Base-by-base conservation (phyloP, 805 yeast genomes). In the Monosporozyma yasuniensis region DNA sequence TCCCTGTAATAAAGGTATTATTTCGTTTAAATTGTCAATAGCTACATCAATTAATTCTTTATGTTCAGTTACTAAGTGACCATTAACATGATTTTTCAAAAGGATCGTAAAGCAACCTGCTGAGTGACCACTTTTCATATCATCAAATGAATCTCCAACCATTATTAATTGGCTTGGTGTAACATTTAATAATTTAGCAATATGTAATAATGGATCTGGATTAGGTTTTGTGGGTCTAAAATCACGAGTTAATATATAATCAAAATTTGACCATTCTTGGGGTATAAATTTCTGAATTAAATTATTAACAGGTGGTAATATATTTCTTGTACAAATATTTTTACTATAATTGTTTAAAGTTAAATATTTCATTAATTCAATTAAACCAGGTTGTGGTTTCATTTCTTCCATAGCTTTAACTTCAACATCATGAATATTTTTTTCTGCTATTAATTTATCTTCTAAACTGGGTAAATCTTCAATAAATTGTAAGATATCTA, bases 141-240 rank as follows among this genome's bases (percentile, higher is more conserved):
- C 90, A 63, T 83, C 89, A 39, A 71, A 63, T 0, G 88, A 83
- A 60, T 83, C 89, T 11, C 90, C 90, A 14, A 83, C 84, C 89
- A 83, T 83, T 5, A 82, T 60, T 28, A 83, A 53, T 38, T 75
- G 68, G 16, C 63, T 55, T 0, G 84, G 78, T 1, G 63, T 56
- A 16, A 76, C 46, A 1, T 69, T 71, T 81, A 84, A 78, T 3
- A 56, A 47, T 37, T 67, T 52, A 2, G 82, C 77, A 22, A 83
- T 81, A 54, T 80, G 77, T 19, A 77, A 60, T 39, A 83, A 60
- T 2, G 88, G 87, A 42, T 74, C 77, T 0, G 87, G 85, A 10
- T 77, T 71, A 1, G 89, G 89, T 57, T 83, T 83, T 14, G 88
- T 78, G 0, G 88, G 88, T 42, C 70, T 64, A 60, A 83, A 83